phyloP scores from a whole-genome alignment of 2,329 filamentous ascomycete genomes.

The Aspergillus fructus region DNA sequence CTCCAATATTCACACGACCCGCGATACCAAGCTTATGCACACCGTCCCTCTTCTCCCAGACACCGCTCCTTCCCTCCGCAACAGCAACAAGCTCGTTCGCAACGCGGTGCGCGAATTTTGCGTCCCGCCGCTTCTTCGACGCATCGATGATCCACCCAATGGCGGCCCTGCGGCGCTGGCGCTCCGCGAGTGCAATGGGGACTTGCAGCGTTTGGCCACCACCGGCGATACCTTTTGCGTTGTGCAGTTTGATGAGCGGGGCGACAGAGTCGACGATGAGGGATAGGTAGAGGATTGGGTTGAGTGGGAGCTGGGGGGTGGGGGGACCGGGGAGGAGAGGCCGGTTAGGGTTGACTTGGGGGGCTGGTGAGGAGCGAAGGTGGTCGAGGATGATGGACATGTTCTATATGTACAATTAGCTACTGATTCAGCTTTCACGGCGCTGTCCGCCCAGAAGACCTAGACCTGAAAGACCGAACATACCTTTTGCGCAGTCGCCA shows the following conservation, averaged over 20 bases:
- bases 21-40: constrained; percentile 80
- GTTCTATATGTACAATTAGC: constrained; percentile 57
- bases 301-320: constrained; percentile 75
- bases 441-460: too few species aligned
- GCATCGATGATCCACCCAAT: constrained; percentile 86
- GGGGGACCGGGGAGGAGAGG: constrained; percentile 67
- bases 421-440: too few species aligned
- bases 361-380: constrained; percentile 80
- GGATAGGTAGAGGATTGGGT: constrained; percentile 85
- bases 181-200: constrained; percentile 70
- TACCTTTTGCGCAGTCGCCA: constrained; percentile 86
- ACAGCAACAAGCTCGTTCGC: constrained; percentile 85
- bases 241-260: constrained; percentile 77
- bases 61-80: constrained; percentile 76
- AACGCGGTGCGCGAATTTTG: constrained; percentile 72
- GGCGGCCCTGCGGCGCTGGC: constrained; percentile 75
- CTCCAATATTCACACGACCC: constrained; percentile 67
- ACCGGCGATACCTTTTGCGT: constrained; percentile 74
- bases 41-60: constrained; percentile 78
- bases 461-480: not conserved
- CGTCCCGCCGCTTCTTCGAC: constrained; percentile 74
- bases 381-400: constrained; percentile 78
- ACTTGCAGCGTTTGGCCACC: constrained; percentile 83
- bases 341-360: constrained; percentile 68
- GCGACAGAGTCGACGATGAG: constrained; percentile 90